Base-by-base conservation (phyloP, 305 asterid genomes). In the Fraxinus xanthoxyloides region DNA sequence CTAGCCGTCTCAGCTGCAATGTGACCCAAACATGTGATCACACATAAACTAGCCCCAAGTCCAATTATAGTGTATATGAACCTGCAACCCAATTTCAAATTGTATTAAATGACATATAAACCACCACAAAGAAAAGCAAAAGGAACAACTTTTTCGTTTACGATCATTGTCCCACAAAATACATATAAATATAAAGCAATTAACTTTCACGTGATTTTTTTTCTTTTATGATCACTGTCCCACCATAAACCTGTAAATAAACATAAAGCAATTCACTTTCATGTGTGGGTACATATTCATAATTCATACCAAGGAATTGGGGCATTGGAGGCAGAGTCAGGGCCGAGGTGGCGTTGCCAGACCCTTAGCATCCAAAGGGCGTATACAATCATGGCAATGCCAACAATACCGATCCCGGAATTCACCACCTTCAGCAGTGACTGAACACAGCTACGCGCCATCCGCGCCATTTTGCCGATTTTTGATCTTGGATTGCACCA, bases 1-100 rank as follows among this genome's bases (percentile, higher is more conserved):
- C 89, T 92, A 28, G 90, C 92, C 81, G 98, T 94, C 88, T 94
- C 97, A 0, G 98, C 97, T 75, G 99, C 98, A 87, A 94, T 88
- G 84, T 95, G 97, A 79, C 98, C 99, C 0, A 93, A 90, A 90
- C 98, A 95, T 1, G 94, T 85, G 85, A 92, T 88, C 70, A 91
- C 59, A 72, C 94, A 92, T 79, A 95, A 67, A 84, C 82, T 76
- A 81, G 86, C 84, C 65, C 99, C 99, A 80, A 94, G 74, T 46
- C 96, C 96, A 70, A 94, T 93, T 59, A 86, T 91, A 43, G 95
- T 79, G 87, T 90, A 92, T 77, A 95, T 93, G 89, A 95, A 94
- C 98, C 99, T 95, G 95, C 85, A 91, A 17, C 38, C 77, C 54
- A 34, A 63, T 34, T 34, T 67, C 51, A 36, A 43, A 61, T 23